Evolutionary conservation across 2,329 filamentous ascomycete genomes (phyloP).

Genomic region (Leptodontidium sp.): DNA sequence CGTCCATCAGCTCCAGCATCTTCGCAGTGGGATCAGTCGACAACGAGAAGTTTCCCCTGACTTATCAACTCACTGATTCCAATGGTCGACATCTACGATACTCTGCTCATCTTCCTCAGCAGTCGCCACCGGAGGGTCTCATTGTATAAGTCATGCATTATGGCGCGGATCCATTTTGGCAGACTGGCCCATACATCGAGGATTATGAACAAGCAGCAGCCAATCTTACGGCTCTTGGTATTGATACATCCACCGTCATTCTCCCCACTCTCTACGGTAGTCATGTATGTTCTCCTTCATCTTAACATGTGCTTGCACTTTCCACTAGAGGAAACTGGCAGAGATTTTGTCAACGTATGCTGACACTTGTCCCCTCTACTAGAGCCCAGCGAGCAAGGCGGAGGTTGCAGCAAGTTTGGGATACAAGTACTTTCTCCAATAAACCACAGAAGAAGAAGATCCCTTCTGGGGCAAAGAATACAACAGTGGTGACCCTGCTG

Average conservation of each 20-base stretch:
- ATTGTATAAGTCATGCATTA: slow-evolving; percentile 11
- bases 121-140: slow-evolving; percentile 7
- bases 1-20: slow-evolving; percentile 9
- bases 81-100: slow-evolving; percentile 13
- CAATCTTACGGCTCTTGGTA: slow-evolving; percentile 14
- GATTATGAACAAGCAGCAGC: slow-evolving; percentile 13
- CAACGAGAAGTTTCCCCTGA: slow-evolving; percentile 11
- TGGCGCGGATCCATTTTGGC: not conserved
- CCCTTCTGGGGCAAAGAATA: slow-evolving; percentile 14
- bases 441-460: slow-evolving; percentile 9
- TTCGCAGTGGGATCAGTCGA: slow-evolving; percentile 9
- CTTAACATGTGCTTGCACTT: not conserved
- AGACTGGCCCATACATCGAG: slow-evolving; percentile 10
- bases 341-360: not conserved
- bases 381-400: slow-evolving; percentile 3
- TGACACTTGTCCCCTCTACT: not conserved
- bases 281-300: not conserved
- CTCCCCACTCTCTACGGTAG: slow-evolving; percentile 5
- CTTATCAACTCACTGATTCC: slow-evolving; percentile 10
- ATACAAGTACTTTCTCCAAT: slow-evolving; percentile 14
- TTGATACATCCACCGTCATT: slow-evolving; percentile 16
- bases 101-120: slow-evolving; percentile 13
- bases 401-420: slow-evolving; percentile 1
- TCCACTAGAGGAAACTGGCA: not conserved
- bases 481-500: not conserved